A percentile compares a stretch with the other conserved stretches of the same genome.
These are phyloP conservation scores for Stygiomarasmius scandens DNA, from an alignment of 1,284 basidiomycete species.

Conservation along the genomic window DNA sequence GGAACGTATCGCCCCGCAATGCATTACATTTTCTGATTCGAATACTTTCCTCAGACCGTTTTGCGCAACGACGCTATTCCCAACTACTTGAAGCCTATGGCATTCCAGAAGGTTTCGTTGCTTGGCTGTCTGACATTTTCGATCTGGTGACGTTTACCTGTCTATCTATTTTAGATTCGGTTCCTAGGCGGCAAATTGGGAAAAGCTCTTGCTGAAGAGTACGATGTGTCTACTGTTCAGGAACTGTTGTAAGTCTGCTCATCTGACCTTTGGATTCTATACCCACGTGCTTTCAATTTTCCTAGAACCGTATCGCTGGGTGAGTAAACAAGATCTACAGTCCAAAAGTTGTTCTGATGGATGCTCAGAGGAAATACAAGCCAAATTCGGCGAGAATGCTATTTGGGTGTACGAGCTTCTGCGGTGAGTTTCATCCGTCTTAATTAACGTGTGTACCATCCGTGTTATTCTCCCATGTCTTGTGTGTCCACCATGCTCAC, in stretches of 20 bases:
- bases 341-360: not conserved
- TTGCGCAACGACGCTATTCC: slow-evolving; percentile 83
- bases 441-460: not conserved
- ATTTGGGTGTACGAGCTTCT: slow-evolving; percentile 91
- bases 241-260: slow-evolving; percentile 72
- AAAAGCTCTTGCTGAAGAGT: slow-evolving; percentile 83
- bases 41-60: slow-evolving; percentile 59
- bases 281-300: slow-evolving; percentile 43
- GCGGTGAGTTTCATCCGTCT: slow-evolving; percentile 44
- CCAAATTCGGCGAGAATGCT: slow-evolving; percentile 80
- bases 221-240: slow-evolving; percentile 85
- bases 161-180: slow-evolving; percentile 66
- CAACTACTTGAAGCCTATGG: slow-evolving; percentile 77
- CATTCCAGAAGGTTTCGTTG: slow-evolving; percentile 79
- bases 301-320: slow-evolving; percentile 20
- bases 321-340: not conserved
- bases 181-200: slow-evolving; percentile 96
- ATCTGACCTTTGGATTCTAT: slow-evolving; percentile 6
- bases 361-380: slow-evolving; percentile 76
- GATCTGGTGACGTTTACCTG: slow-evolving; percentile 1
- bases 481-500: not conserved
- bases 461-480: slow-evolving; percentile 1
- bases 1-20: slow-evolving; percentile 11
- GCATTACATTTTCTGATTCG: not conserved
- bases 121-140: not conserved